Percentiles rank a stretch among this genome's conserved stretches.
Conservation (phyloP, 2,329 filamentous ascomycete genomes). For the Sarocladium brachiariae region DNA sequence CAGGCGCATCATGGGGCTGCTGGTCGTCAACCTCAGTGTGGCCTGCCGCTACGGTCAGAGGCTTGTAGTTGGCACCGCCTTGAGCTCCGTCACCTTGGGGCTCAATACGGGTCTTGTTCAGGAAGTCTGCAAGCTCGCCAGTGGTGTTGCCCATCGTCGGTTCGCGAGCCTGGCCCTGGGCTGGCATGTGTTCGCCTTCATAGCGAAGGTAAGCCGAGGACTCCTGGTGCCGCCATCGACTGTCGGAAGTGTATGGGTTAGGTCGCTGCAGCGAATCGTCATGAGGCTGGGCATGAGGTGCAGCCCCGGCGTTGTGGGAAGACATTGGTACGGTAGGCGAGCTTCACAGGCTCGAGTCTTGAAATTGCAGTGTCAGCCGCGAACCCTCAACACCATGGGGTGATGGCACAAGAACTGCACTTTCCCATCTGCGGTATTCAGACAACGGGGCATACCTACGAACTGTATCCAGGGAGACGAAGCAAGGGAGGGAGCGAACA, state of each 20-base stretch:
- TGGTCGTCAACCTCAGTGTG: slow-evolving; percentile 24
- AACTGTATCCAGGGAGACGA: not conserved
- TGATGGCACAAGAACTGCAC: no score
- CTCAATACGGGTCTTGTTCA: slow-evolving; percentile 46
- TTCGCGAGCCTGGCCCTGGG: slow-evolving; percentile 21
- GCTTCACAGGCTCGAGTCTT: slow-evolving; percentile 1
- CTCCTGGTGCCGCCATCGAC: slow-evolving; percentile 58
- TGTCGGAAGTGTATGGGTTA: slow-evolving; percentile 51
- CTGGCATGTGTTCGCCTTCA: slow-evolving; percentile 26
- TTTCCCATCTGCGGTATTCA: no score
- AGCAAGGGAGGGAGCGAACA: not conserved
- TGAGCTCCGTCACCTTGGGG: slow-evolving; percentile 25
- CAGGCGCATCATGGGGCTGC: slow-evolving; percentile 14
- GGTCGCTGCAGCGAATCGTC: slow-evolving; percentile 25
- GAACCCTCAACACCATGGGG: no score
- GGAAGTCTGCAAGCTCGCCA: slow-evolving; percentile 47
- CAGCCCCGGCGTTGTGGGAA: not conserved
- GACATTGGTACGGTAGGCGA: not conserved
- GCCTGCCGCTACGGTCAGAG: slow-evolving; percentile 40
- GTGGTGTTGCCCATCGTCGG: slow-evolving; percentile 33
- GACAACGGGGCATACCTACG: slow-evolving; percentile 1
- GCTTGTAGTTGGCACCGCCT: slow-evolving; percentile 33
- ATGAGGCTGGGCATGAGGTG: not conserved
- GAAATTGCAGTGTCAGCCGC: no score
- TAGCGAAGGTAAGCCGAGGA: slow-evolving; percentile 47